A percentile compares a stretch with the other conserved stretches of the same genome.
Evolutionary conservation across 345 rosid species (phyloP).

Genomic region (Erodium maritimum): DNA sequence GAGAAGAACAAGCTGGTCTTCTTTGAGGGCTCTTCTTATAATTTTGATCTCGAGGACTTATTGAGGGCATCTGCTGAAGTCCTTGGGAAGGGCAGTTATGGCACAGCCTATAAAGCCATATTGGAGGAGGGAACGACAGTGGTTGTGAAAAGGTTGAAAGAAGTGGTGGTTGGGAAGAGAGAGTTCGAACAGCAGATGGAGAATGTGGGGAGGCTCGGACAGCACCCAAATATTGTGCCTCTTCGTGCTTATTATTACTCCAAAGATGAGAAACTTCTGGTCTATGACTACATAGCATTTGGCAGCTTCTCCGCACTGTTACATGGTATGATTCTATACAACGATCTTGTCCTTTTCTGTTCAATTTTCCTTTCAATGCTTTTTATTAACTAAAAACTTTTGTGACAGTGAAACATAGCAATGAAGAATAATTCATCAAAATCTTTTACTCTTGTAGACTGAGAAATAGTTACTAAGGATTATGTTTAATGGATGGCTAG

Average conservation of each 20-base stretch:
- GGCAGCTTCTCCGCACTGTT: slow-evolving; percentile 58
- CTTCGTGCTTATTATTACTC: slow-evolving; percentile 91
- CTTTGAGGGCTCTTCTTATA: slow-evolving; percentile 70
- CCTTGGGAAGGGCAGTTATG: slow-evolving; percentile 86
- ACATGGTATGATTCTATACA: slow-evolving; percentile 44
- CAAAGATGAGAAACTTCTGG: slow-evolving; percentile 89
- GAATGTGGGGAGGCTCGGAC: slow-evolving; percentile 53
- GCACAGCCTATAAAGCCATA: slow-evolving; percentile 85
- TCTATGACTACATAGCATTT: slow-evolving; percentile 52
- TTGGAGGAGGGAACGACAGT: slow-evolving; percentile 68
- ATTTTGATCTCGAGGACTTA: slow-evolving; percentile 81
- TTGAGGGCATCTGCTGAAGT: slow-evolving; percentile 96
- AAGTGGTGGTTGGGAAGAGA: slow-evolving; percentile 59
- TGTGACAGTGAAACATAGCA: neutral
- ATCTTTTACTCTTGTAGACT: neutral
- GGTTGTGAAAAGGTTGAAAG: slow-evolving; percentile 85
- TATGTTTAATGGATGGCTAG: neutral
- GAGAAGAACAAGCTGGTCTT: slow-evolving; percentile 96
- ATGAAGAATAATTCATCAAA: neutral
- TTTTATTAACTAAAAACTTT: neutral
- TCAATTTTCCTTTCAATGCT: neutral
- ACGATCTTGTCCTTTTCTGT: neutral
- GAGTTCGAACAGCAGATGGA: slow-evolving; percentile 98
- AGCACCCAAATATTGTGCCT: slow-evolving; percentile 62
- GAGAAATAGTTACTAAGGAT: neutral